Base-by-base conservation (phyloP, 306 rosid species). In the Medicago ruthenica region DNA sequence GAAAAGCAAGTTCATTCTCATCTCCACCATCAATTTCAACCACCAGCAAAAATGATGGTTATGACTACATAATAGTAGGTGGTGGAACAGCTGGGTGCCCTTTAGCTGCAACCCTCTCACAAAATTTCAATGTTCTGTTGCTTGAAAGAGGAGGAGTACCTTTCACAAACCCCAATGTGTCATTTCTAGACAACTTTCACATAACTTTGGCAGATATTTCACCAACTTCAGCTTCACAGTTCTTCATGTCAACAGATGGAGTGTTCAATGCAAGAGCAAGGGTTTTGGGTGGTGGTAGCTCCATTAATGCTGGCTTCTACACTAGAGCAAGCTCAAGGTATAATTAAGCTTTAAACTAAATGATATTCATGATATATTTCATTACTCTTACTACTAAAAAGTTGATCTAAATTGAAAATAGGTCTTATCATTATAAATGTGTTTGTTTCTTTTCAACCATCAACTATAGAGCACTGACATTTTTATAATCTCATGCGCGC, bases 81-180 rank as follows among this genome's bases (percentile, higher is more conserved):
- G 98, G 98, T 9, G 98, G 98, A 53, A 90, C 98, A 6, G 92
- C 97, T 1, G 98, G 98, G 34, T 95, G 98, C 24, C 98, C 98
- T 42, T 70, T 95, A 79, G 98, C 96, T 15, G 87, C 98, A n/a
- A 95, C 98, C 8, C 85, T 95, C 2, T 92, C 98, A 0, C 68
- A 90, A 44, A 95, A 86, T 2, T 92, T 86, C 79, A 88, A 75
- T 72, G 98, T 95, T 4, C 55, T 95, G 8, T 40, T 95, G 58
- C 89, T 95, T 11, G 98, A 95, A 76, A 87, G 97, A 85, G 98
- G 98, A 37, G 89, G 96, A 15, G 92, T 85, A 4, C 98, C 98
- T 21, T 94, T 91, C 74, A 57, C 87, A 40, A 94, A 94, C 55
- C 76, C 90, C 16, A 94, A 94, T 81, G 93, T 91, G 13, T 83